These are phyloP conservation scores for Teratosphaeria nubilosa DNA, from an alignment of 2,329 filamentous ascomycete genomes.

Conservation along the genomic window DNA sequence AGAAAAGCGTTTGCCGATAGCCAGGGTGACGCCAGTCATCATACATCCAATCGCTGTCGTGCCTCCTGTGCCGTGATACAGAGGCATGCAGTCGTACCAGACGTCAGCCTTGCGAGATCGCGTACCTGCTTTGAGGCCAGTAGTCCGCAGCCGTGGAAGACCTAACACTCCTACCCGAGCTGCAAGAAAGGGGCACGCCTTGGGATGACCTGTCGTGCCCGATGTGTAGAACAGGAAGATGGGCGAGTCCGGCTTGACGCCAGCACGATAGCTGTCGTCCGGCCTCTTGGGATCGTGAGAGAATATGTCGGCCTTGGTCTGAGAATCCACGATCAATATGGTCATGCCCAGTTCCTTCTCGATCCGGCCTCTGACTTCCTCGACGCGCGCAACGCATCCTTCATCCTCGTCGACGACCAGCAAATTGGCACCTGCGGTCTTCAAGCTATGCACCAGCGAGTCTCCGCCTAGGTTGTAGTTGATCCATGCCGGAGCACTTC, in stretches of 20 bases:
- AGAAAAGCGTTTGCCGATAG: constrained; percentile 58
- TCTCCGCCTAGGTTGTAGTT: constrained; percentile 28
- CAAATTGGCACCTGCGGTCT: constrained; percentile 31
- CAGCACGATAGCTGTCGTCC: constrained; percentile 45
- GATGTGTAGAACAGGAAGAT: constrained; percentile 63
- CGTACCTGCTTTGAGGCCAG: constrained; percentile 30
- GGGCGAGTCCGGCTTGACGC: constrained; percentile 44
- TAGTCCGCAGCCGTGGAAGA: constrained; percentile 25
- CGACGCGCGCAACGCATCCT: constrained; percentile 47
- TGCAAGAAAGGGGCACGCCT: constrained; percentile 55
- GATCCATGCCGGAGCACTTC: constrained; percentile 25
- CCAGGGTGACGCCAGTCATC: constrained; percentile 46
- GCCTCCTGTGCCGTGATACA: constrained; percentile 67
- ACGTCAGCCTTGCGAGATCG: constrained; percentile 39
- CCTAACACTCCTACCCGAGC: constrained; percentile 34
- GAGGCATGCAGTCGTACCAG: constrained; percentile 68
- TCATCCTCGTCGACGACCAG: constrained; percentile 38
- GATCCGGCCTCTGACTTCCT: constrained; percentile 39
- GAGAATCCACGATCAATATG: constrained; percentile 43
- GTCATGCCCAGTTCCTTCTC: constrained; percentile 49
- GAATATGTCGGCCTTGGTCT: constrained; percentile 38
- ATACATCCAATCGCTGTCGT: constrained; percentile 49
- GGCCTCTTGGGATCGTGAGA: constrained; percentile 42
- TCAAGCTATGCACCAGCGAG: constrained; percentile 26
- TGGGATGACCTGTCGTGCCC: constrained; percentile 66